Evolutionary conservation across 257 asterid species (phyloP).

Genomic region (Gynochthodes officinalis): DNA sequence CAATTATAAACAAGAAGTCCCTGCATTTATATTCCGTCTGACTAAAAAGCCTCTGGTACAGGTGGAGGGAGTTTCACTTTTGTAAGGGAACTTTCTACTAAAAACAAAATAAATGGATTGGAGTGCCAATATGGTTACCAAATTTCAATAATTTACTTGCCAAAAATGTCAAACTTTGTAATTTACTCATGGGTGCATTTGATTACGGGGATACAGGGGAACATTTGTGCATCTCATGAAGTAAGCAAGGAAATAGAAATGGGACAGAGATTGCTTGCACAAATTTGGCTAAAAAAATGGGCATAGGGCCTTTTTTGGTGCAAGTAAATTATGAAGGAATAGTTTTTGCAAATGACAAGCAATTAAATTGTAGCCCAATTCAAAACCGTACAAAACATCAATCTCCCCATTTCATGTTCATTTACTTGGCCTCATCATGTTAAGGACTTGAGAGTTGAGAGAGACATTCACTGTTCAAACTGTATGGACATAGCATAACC

Average conservation of each 20-base stretch:
- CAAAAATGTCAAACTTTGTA: no score
- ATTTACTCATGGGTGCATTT: no score
- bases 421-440: slow-evolving; percentile 24
- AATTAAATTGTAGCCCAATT: not conserved
- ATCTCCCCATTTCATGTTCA: not conserved
- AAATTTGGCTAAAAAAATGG: slow-evolving; percentile 41
- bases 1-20: no score
- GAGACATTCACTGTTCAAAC: slow-evolving; percentile 18
- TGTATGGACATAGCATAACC: slow-evolving; percentile 20
- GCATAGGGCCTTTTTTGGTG: slow-evolving; percentile 12
- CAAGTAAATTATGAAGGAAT: slow-evolving; percentile 11
- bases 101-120: no score
- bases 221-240: slow-evolving; percentile 8
- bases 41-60: no score
- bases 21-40: no score
- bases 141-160: no score
- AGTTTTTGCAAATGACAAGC: slow-evolving; percentile 4
- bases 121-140: no score
- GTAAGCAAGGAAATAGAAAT: slow-evolving; percentile 15
- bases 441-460: slow-evolving; percentile 23
- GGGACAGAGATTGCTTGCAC: slow-evolving; percentile 35
- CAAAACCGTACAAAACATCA: slow-evolving; percentile 11
- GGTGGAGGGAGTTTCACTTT: no score
- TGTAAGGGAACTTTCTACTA: no score
- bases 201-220: slow-evolving; percentile 14